A percentile compares a stretch with the other conserved stretches of the same genome.
Evolutionary conservation across 352 stramenopile species (phyloP).

Genomic region (Globisporangium splendens): DNA sequence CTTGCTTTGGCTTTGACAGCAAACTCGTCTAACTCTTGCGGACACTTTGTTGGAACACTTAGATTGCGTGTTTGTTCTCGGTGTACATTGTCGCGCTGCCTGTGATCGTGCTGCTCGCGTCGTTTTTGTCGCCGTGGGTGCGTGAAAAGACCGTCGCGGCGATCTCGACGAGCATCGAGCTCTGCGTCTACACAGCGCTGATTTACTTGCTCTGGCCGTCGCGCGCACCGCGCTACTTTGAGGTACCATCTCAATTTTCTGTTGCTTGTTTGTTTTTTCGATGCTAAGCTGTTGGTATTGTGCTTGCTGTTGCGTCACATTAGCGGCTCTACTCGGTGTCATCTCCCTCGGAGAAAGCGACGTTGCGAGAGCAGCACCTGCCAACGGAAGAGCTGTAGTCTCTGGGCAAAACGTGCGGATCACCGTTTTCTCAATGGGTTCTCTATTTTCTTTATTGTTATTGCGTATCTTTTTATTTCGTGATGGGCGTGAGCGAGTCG

Average conservation of each 20-base stretch:
- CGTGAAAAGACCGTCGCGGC: constrained; percentile 68
- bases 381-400: constrained; percentile 56
- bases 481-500: too few relatives aligned
- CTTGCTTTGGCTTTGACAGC: neutral
- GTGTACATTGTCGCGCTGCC: constrained; percentile 71
- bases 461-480: constrained; percentile 2
- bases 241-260: constrained; percentile 28
- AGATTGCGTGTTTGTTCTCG: constrained; percentile 65
- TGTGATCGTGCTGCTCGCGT: constrained; percentile 64
- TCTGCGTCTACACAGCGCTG: constrained; percentile 53
- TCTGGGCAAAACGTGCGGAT: neutral
- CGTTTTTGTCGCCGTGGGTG: constrained; percentile 75
- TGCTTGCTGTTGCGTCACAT: constrained; percentile 1
- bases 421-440: neutral
- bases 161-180: constrained; percentile 48
- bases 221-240: constrained; percentile 68
- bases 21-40: neutral
- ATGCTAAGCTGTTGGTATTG: neutral
- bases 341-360: constrained; percentile 64
- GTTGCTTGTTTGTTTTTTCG: neutral
- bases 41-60: constrained; percentile 1
- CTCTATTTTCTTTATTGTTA: neutral
- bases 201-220: constrained; percentile 72
- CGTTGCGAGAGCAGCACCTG: constrained; percentile 53
- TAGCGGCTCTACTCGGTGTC: constrained; percentile 72